Evolutionary conservation across 2,329 filamentous ascomycete genomes (phyloP).

Genomic region (Clonostachys solani): DNA sequence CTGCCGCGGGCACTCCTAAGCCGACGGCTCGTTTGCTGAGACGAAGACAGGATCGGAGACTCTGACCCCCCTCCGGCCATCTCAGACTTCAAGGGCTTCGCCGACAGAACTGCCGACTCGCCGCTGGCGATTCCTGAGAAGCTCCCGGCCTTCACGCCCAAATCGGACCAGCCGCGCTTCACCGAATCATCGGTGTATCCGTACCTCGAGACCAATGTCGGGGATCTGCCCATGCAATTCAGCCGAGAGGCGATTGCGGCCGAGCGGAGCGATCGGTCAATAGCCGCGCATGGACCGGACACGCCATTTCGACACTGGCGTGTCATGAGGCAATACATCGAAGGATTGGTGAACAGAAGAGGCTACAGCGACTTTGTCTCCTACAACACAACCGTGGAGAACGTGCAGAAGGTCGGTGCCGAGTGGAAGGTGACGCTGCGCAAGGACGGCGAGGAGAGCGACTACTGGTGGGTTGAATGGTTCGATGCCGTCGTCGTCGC

Average conservation of each 20-base stretch:
- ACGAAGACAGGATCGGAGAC: conserved; percentile 33
- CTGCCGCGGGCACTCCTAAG: neutral
- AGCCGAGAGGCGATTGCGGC: conserved; percentile 49
- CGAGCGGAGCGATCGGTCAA: conserved; percentile 18
- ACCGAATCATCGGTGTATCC: conserved; percentile 57
- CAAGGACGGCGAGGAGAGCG: conserved; percentile 25
- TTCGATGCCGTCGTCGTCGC: conserved; percentile 61
- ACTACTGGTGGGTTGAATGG: conserved; percentile 59
- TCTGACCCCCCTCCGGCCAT: conserved; percentile 27
- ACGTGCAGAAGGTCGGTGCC: conserved; percentile 40
- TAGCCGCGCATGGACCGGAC: conserved; percentile 41
- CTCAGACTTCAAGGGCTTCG: conserved; percentile 39
- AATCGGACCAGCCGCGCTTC: conserved; percentile 40
- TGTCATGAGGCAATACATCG: conserved; percentile 51
- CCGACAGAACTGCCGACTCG: conserved; percentile 42
- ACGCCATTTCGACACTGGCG: conserved; percentile 61
- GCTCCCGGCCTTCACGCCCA: conserved; percentile 40
- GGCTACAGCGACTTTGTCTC: conserved; percentile 47
- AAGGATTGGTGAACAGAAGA: conserved; percentile 42
- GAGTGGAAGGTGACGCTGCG: conserved; percentile 50
- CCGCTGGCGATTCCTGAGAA: conserved; percentile 38
- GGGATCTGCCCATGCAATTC: conserved; percentile 55
- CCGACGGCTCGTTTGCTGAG: neutral
- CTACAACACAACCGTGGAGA: conserved; percentile 59
- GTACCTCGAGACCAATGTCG: conserved; percentile 62